Evolutionary conservation across 352 stramenopile genomes (phyloP), one percentile per base, ranked within the genome.

Genomic region (Pilasporangium apinafurcum): DNA sequence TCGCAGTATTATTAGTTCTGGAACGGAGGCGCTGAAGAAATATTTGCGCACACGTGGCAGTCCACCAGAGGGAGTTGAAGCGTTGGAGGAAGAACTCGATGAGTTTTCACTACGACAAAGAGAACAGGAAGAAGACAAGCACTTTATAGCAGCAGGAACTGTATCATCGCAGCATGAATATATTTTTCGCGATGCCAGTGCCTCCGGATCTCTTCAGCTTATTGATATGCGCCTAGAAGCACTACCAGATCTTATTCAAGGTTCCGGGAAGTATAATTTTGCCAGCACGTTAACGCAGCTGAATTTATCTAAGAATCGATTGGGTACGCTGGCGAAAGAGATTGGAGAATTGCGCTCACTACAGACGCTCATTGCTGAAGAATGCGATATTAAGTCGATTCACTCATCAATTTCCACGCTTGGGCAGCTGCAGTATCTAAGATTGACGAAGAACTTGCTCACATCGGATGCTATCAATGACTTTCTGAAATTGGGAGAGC

Each of bases 11-110:
- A 76, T 92, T 39, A 71, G 66, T 7, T 53, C 62, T 10, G 77
- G 80, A 14, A 85, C 72, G 2, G 66, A 90, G 44, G 53, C 75
- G 2, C 51, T 93, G 5, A 91, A 91, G 46, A 93, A 93, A 32
- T 91, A 91, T 31, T 43, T 93, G 44, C 76, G 81, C 6, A 91
- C 78, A 14, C 75, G 81, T 21, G 81, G 78, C 7, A 52, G 57
- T 5, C 81, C 81, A 8, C 77, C 80, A 5, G 47, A 64, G 29
- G 71, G 71, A 7, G 68, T 92, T 18, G 69, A 86, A 1, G 50
- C 55, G 0, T 55, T 86, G 20, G 69, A 86, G 36, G 74, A 86
- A 62, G 77, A 89, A 38, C 63, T 84, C 29, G 68, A 85, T 25
- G 80, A 92, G 56, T 86, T 85, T 48, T 48, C 59, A 0, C 48